phyloP scores from a whole-genome alignment of 2,329 filamentous ascomycete species.

The Chalaropsis thielavioides region DNA sequence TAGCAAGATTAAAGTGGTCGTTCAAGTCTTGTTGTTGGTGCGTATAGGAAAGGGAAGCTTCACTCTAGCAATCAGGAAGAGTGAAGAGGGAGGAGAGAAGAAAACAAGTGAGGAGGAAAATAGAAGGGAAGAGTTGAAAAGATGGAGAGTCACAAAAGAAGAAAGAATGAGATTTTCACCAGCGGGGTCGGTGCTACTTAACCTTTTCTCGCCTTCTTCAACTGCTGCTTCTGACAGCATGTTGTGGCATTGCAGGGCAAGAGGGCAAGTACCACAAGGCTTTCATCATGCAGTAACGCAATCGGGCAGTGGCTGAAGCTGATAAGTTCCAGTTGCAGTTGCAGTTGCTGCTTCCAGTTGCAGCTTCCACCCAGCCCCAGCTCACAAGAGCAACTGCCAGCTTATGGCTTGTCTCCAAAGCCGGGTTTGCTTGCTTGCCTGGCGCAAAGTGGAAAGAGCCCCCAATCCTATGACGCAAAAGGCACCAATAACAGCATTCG shows the following conservation, averaged over 20 bases:
- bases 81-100: not conserved
- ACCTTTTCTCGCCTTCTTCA: not conserved
- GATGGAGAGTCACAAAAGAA: not conserved
- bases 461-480: conserved; percentile 4
- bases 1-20: not conserved
- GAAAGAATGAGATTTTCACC: not conserved
- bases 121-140: not conserved
- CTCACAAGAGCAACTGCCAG: not conserved
- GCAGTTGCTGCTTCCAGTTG: not conserved
- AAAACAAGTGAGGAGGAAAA: not conserved
- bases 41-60: not conserved
- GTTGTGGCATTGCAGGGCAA: not conserved
- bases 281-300: conserved; percentile 2
- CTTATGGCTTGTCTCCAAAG: conserved; percentile 3
- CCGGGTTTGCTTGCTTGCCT: not conserved
- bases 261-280: not conserved
- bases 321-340: not conserved
- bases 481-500: not conserved
- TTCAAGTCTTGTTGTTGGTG: not conserved
- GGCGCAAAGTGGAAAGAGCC: not conserved
- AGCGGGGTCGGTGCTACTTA: conserved; percentile 2
- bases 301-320: not conserved
- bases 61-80: not conserved
- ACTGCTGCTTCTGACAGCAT: not conserved
- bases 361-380: not conserved